phyloP scores from a whole-genome alignment of 2,329 filamentous ascomycete genomes.

The Cyclaneusma minus region DNA sequence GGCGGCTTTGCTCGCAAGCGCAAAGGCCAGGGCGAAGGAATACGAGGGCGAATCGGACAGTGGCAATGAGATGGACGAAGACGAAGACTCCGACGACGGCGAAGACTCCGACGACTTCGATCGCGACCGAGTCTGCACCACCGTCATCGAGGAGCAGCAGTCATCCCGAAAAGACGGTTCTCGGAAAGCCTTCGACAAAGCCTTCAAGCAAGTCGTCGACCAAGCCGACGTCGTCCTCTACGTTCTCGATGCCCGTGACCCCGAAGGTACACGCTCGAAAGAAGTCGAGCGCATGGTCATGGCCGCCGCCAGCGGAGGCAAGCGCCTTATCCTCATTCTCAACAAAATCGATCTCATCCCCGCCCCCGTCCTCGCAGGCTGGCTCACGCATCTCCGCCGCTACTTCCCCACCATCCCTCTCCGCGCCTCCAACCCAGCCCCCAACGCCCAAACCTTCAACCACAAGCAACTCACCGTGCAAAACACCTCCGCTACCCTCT shows the following conservation, averaged over 20 bases:
- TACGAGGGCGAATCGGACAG: constrained; percentile 40
- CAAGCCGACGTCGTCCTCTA: constrained; percentile 84
- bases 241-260: constrained; percentile 82
- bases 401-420: constrained; percentile 88
- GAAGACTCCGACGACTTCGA: constrained; percentile 28
- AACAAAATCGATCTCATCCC: constrained; percentile 95
- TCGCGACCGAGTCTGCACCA: too few species aligned
- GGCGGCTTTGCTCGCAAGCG: constrained; percentile 79
- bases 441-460: constrained; percentile 83
- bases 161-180: constrained; percentile 46
- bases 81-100: constrained; percentile 31
- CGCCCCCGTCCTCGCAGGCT: constrained; percentile 63
- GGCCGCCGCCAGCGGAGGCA: constrained; percentile 69
- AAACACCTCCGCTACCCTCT: constrained; percentile 69
- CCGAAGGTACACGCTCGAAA: constrained; percentile 76
- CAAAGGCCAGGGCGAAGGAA: constrained; percentile 58
- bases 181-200: constrained; percentile 81
- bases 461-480: constrained; percentile 80
- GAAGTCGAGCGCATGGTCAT: constrained; percentile 85
- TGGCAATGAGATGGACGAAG: constrained; percentile 38
- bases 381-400: constrained; percentile 70
- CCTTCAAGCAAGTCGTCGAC: constrained; percentile 87
- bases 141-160: constrained; percentile 32
- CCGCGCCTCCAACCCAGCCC: constrained; percentile 64
- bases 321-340: constrained; percentile 77